Conservation (phyloP, 768 basidiomycete species). For the Termitomyces sp. region DNA sequence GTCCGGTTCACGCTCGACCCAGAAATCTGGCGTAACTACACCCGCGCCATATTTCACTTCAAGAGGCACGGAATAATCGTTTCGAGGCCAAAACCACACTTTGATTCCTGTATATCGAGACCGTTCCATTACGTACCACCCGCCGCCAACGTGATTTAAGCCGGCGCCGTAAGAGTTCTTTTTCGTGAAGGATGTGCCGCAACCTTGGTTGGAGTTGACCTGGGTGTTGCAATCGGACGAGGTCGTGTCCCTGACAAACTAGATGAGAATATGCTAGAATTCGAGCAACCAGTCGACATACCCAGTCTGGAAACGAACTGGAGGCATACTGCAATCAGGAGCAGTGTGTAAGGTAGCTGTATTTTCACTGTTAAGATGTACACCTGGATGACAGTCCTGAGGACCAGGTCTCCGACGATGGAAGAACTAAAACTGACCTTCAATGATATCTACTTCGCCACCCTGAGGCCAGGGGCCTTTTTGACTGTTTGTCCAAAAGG, state of each 20-base stretch:
- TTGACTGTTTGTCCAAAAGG: conserved; percentile 52
- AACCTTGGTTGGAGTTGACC: conserved; percentile 54
- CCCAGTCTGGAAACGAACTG: conserved; percentile 39
- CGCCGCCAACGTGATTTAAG: conserved; percentile 52
- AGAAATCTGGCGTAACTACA: conserved; percentile 19
- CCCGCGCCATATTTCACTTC: conserved; percentile 23
- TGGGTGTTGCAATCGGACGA: conserved; percentile 44
- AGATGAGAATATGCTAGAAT: background rate
- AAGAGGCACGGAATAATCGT: conserved; percentile 36
- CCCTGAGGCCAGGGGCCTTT: conserved; percentile 52
- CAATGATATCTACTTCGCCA: conserved; percentile 60
- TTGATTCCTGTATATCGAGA: conserved; percentile 36
- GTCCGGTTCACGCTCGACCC: conserved; percentile 35
- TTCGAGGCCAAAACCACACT: conserved; percentile 58
- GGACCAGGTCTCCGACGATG: background rate
- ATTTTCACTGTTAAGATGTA: conserved; percentile 40
- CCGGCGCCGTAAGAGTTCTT: conserved; percentile 36
- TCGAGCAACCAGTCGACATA: conserved; percentile 17
- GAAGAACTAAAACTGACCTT: conserved; percentile 28
- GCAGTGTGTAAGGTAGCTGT: conserved; percentile 51
- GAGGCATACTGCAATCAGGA: conserved; percentile 39
- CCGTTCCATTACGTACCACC: conserved; percentile 51
- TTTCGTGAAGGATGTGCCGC: conserved; percentile 40
- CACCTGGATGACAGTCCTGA: conserved; percentile 27
- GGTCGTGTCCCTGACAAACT: conserved; percentile 24